A percentile compares a stretch with the other conserved stretches of the same genome.
phyloP scores from a whole-genome alignment of 768 basidiomycete genomes.

The Nidularia pulvinata region DNA sequence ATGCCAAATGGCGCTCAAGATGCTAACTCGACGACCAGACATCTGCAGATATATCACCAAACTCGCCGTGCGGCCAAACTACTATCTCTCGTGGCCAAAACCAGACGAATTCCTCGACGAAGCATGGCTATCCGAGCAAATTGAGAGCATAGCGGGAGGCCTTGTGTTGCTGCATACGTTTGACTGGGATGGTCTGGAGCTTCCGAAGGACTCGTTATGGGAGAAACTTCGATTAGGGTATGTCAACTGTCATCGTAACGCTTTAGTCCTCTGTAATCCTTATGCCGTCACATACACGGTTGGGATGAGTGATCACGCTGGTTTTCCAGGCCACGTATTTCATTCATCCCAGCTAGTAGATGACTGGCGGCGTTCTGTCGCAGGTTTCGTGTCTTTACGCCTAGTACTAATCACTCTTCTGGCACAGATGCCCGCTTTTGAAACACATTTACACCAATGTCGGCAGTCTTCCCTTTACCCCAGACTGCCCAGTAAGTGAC shows the following conservation, averaged over 20 bases:
- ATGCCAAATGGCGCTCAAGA: conserved; percentile 31
- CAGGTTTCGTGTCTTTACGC: background rate
- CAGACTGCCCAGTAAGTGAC: conserved; percentile 27
- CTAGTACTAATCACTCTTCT: background rate
- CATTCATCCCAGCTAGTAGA: background rate
- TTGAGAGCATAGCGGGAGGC: conserved; percentile 26
- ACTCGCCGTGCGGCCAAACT: conserved; percentile 47
- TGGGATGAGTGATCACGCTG: background rate
- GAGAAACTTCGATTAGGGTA: conserved; percentile 32
- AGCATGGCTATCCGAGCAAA: conserved; percentile 33
- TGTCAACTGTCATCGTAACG: conserved; percentile 10
- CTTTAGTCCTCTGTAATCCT: background rate
- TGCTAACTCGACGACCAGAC: conserved; percentile 30
- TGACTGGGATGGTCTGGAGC: conserved; percentile 53
- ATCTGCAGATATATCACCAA: conserved; percentile 37
- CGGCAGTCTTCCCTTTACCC: conserved; percentile 30
- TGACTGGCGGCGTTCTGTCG: background rate
- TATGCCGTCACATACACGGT: background rate
- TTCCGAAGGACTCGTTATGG: conserved; percentile 43
- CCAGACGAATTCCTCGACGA: conserved; percentile 38
- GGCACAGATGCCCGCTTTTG: conserved; percentile 37
- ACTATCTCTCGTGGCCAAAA: conserved; percentile 50
- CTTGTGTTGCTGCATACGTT: conserved; percentile 38
- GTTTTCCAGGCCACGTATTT: background rate
- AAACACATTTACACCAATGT: conserved; percentile 44